Evolutionary conservation across 2,329 filamentous ascomycete species (phyloP).

Genomic region (Verticillium zaregamsianum): DNA sequence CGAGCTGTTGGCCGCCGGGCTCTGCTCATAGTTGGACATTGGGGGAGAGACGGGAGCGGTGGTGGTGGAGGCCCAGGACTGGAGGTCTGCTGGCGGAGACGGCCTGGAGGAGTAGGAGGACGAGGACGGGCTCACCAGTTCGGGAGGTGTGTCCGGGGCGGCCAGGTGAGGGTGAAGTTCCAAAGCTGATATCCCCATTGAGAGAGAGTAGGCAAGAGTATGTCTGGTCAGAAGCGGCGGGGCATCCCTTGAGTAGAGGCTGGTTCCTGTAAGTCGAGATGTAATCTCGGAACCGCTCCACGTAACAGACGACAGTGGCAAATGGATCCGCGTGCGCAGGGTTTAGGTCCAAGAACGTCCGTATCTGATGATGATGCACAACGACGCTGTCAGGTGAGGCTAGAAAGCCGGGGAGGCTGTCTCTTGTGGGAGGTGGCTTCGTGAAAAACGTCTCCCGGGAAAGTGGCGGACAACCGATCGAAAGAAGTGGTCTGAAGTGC

Average conservation of each 20-base stretch:
- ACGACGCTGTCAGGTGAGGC: neutral
- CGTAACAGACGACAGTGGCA: neutral
- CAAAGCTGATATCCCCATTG: constrained; percentile 53
- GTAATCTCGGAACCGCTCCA: neutral
- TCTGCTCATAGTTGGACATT: constrained; percentile 56
- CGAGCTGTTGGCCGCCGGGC: constrained; percentile 38
- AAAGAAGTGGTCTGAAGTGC: no score
- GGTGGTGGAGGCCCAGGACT: constrained; percentile 36
- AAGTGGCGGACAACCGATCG: no score
- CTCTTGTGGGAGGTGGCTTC: neutral
- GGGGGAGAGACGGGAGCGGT: constrained; percentile 44
- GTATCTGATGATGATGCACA: neutral
- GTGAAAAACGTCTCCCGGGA: neutral
- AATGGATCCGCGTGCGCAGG: neutral
- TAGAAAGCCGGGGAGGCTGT: neutral
- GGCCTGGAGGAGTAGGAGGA: constrained; percentile 42
- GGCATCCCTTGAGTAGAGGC: neutral
- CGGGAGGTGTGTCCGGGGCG: constrained; percentile 50
- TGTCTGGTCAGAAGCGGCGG: neutral
- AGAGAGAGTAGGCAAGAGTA: constrained; percentile 24
- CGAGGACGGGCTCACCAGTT: constrained; percentile 47
- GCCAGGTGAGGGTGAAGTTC: constrained; percentile 47
- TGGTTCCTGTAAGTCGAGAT: neutral
- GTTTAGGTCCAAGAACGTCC: neutral
- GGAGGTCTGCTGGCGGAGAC: constrained; percentile 34